Evolutionary conservation across 2,329 filamentous ascomycete species (phyloP).

Genomic region (Phaeosphaeria sp.): DNA sequence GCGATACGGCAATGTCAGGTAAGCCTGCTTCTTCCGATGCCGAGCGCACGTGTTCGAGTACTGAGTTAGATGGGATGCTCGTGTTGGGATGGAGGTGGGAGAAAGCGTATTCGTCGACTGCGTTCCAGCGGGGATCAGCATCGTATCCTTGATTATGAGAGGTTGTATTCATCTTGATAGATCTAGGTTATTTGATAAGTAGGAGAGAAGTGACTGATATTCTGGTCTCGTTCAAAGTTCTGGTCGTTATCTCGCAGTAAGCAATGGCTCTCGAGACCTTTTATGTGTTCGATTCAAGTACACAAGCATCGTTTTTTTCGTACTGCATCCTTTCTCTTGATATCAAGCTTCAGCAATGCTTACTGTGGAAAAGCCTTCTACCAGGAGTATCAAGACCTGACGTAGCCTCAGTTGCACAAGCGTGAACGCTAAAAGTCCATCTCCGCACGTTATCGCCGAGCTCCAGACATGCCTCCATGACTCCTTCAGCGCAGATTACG

Average conservation of each 20-base stretch:
- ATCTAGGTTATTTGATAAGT: too few species aligned
- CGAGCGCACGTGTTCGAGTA: conserved; percentile 31
- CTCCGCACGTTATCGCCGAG: background rate
- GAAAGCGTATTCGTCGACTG: conserved; percentile 48
- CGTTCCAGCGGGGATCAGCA: conserved; percentile 46
- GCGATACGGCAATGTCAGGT: conserved; percentile 45
- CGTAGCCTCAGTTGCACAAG: background rate
- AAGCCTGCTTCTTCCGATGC: conserved; percentile 31
- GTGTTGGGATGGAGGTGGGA: conserved; percentile 40
- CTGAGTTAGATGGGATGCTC: conserved; percentile 31
- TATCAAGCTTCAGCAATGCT: conserved; percentile 4
- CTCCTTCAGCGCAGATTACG: background rate
- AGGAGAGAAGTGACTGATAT: too few species aligned
- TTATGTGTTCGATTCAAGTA: background rate
- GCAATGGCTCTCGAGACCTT: background rate
- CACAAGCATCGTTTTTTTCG: background rate
- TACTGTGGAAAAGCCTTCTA: conserved; percentile 9
- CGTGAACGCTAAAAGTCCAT: background rate
- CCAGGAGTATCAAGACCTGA: background rate
- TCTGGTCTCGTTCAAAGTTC: too few species aligned
- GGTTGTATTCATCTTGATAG: conserved; percentile 2
- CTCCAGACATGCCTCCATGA: background rate
- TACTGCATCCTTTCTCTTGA: background rate
- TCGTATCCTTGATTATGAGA: conserved; percentile 29
- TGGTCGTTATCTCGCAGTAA: too few species aligned